Evolutionary conservation across 192 early-diverging fungal genomes (phyloP).

Genomic region (Oehlia diaphana): DNA sequence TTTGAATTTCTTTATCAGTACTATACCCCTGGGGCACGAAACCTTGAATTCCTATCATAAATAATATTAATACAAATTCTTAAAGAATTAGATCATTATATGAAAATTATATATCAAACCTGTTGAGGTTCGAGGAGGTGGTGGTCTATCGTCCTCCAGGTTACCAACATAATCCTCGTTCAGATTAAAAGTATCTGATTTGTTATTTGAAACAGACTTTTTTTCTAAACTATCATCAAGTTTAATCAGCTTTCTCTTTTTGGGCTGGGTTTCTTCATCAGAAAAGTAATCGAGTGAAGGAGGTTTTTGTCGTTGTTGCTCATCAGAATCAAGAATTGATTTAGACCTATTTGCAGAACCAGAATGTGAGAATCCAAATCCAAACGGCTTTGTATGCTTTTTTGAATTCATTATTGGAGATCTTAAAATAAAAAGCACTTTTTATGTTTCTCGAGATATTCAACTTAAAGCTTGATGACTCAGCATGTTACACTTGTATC

Average conservation of each 20-base stretch:
- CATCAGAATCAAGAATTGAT: conserved; percentile 32
- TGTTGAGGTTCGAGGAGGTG: conserved; percentile 29
- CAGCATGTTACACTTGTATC: too few relatives aligned
- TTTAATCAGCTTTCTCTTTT: conserved; percentile 31
- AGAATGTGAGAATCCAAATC: conserved; percentile 23
- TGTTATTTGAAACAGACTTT: conserved; percentile 34
- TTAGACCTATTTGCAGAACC: conserved; percentile 31
- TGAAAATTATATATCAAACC: background rate
- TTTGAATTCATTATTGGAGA: conserved; percentile 1
- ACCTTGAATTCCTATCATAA: conserved; percentile 36
- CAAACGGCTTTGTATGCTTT: conserved; percentile 11
- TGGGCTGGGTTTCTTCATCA: conserved; percentile 17
- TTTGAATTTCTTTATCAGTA: background rate
- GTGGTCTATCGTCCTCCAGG: conserved; percentile 35
- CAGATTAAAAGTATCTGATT: conserved; percentile 6
- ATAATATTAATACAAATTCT: background rate
- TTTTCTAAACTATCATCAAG: conserved; percentile 44
- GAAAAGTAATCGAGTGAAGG: conserved; percentile 12
- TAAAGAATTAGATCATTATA: background rate
- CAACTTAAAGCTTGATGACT: too few relatives aligned
- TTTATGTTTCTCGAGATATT: too few relatives aligned
- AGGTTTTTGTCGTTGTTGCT: conserved; percentile 27
- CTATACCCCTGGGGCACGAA: conserved; percentile 32
- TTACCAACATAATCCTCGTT: conserved; percentile 37
- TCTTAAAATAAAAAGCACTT: too few relatives aligned